phyloP scores from a whole-genome alignment of 2,329 filamentous ascomycete species.

The Colletotrichum camelliae region DNA sequence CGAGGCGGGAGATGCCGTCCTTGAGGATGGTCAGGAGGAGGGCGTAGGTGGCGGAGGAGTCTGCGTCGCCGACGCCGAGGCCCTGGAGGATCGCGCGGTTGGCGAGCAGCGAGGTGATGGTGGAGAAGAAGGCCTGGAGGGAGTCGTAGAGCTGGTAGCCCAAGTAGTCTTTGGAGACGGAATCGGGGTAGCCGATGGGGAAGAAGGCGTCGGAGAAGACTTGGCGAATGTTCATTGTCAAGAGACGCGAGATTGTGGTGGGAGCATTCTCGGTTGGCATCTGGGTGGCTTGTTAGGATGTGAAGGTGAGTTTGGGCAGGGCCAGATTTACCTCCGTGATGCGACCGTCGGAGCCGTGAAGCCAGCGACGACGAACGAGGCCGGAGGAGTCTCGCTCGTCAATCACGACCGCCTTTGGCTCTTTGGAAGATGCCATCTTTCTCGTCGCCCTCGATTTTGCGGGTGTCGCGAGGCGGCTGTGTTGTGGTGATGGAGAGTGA shows the following conservation, averaged over 20 bases:
- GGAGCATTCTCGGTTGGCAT: conserved; percentile 18
- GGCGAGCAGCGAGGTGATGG: conserved; percentile 79
- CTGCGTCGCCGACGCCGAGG: conserved; percentile 83
- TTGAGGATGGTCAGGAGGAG: conserved; percentile 84
- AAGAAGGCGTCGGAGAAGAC: conserved; percentile 74
- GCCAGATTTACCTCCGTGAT: background rate
- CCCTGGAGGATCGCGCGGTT: conserved; percentile 81
- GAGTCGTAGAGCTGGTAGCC: conserved; percentile 76
- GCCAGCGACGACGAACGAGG: background rate
- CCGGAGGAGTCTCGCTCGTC: conserved; percentile 10
- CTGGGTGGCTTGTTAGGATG: background rate
- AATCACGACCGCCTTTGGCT: background rate
- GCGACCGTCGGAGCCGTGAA: background rate
- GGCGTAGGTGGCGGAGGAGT: conserved; percentile 79
- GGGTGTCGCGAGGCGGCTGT: background rate
- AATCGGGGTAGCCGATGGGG: conserved; percentile 86
- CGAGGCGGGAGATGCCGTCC: conserved; percentile 79
- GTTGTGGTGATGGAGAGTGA: background rate
- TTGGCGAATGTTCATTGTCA: background rate
- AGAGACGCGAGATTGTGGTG: background rate
- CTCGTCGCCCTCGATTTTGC: background rate
- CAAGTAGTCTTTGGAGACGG: conserved; percentile 84
- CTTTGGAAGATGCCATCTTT: background rate
- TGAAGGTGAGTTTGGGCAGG: background rate
- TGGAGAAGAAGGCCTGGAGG: conserved; percentile 83